Evolutionary conservation across 805 yeast genomes (phyloP).

Genomic region (Spathaspora passalidarum): DNA sequence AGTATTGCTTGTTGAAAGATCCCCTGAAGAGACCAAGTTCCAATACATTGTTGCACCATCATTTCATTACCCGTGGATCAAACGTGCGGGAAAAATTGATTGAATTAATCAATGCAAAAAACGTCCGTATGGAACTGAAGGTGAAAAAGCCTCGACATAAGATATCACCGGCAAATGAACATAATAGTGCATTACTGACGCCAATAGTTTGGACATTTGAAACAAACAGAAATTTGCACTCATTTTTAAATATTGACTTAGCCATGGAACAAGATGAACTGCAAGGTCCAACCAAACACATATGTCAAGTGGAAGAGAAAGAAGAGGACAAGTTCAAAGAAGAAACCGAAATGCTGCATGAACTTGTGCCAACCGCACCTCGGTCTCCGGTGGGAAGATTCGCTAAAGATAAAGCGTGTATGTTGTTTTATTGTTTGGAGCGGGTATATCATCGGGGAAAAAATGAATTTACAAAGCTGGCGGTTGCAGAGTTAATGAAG

Average conservation of each 20-base stretch:
- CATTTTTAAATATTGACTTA: background rate
- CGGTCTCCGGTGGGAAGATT: background rate
- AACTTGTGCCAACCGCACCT: background rate
- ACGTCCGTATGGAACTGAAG: slow-evolving; percentile 17
- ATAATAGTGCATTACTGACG: background rate
- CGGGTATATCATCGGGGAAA: slow-evolving; percentile 52
- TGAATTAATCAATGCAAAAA: slow-evolving; percentile 5
- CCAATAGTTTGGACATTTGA: slow-evolving; percentile 2
- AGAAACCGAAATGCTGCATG: background rate
- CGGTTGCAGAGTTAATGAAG: slow-evolving; percentile 43
- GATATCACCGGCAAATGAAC: slow-evolving; percentile 7
- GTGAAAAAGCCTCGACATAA: slow-evolving; percentile 22
- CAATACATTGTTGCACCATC: slow-evolving; percentile 47
- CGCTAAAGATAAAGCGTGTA: slow-evolving; percentile 25
- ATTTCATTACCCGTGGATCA: slow-evolving; percentile 42
- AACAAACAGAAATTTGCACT: background rate
- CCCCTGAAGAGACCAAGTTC: slow-evolving; percentile 68
- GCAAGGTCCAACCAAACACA: background rate
- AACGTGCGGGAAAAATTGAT: slow-evolving; percentile 1
- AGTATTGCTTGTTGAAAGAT: slow-evolving; percentile 62
- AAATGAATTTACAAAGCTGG: slow-evolving; percentile 42
- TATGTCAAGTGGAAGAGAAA: slow-evolving; percentile 1
- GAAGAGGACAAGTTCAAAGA: slow-evolving; percentile 1
- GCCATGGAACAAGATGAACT: background rate
- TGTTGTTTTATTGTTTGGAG: slow-evolving; percentile 43